Base-by-base conservation (phyloP, 176 grass and related monocot species). In the sorghum (Sorghum bicolor) region DNA sequence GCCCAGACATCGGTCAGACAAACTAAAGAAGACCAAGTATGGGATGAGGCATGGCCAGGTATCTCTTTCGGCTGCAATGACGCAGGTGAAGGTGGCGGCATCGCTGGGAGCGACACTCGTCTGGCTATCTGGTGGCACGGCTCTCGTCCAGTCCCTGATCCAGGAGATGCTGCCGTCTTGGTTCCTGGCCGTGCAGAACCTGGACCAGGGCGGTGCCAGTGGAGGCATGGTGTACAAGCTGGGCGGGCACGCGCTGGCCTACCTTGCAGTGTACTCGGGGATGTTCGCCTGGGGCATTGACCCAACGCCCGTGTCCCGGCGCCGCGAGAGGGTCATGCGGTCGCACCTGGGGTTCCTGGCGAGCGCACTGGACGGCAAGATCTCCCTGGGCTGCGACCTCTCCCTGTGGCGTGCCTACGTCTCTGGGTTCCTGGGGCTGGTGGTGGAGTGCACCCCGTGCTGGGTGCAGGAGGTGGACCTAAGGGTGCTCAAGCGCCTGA, bases 281-380 rank as follows among this genome's bases (percentile, higher is more conserved):
- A 95, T 98, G 91, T 95, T 98, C 4, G 96, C 96, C 2, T 98
- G 96, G 96, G 93, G 93, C 43, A 93, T 95, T 6, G 89, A 98
- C 72, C 80, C 67, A 33, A 84, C 76, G 10, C 67, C 91, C 0
- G 72, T 93, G 3, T 92, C 96, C 15, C 88, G 90, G 67, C 80
- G 96, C 40, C 87, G 96, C 10, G 75, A 92, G 33, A 86, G 88
- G 78, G 96, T 98, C 47, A 88, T 90, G 70, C 44, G 71, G 43
- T 87, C 77, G 0, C 96, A 98, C 75, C 84, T 98, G 28, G 85
- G 95, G 71, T 98, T 98, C 86, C 67, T 98, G 26, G 91, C 87
- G 1, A 85, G 96, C 31, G 96, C 90, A 10, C 71, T 98, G 85
- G 91, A 93, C 16, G 91, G 93, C 33, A 95, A 94, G 82, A 98